Percentiles rank a stretch among this genome's conserved stretches.
Evolutionary conservation across 805 yeast species (phyloP).

Genomic region (Scheffersomyces ergatensis): DNA sequence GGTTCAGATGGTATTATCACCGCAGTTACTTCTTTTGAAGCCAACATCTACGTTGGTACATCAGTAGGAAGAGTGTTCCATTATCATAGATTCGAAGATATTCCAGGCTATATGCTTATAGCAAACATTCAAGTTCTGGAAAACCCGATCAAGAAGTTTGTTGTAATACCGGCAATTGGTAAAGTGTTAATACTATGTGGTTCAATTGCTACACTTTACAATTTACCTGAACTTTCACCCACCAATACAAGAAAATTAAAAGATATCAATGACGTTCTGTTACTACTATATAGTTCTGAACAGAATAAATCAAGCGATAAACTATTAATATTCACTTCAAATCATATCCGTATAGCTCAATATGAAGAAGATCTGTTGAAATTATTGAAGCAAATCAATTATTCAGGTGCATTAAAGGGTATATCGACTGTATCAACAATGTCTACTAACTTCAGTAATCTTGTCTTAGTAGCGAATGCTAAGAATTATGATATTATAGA

Average conservation of each 20-base stretch:
- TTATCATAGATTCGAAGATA: conserved; percentile 39
- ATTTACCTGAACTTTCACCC: conserved; percentile 39
- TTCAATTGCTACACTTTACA: conserved; percentile 21
- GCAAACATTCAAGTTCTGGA: conserved; percentile 9
- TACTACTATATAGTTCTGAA: conserved; percentile 8
- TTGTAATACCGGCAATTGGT: conserved; percentile 4
- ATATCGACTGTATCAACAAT: conserved; percentile 23
- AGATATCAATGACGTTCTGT: conserved; percentile 32
- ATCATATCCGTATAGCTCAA: conserved; percentile 30
- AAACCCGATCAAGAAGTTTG: neutral
- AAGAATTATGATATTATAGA: conserved; percentile 36
- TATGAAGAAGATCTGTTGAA: conserved; percentile 22
- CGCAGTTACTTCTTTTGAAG: conserved; percentile 18
- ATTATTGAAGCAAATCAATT: conserved; percentile 31
- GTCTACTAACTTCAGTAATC: conserved; percentile 25
- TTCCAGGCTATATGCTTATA: conserved; percentile 29
- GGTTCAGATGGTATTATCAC: conserved; percentile 9
- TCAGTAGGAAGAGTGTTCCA: conserved; percentile 34
- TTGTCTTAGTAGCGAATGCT: conserved; percentile 31
- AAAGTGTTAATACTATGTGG: conserved; percentile 22
- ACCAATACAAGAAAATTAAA: conserved; percentile 33
- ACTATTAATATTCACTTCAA: conserved; percentile 27
- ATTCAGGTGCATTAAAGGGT: conserved; percentile 24
- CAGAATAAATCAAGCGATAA: conserved; percentile 15
- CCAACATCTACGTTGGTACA: conserved; percentile 39